Conservation (phyloP, 371 early-diverging fungal genomes). For the Mucor circinelloides region DNA sequence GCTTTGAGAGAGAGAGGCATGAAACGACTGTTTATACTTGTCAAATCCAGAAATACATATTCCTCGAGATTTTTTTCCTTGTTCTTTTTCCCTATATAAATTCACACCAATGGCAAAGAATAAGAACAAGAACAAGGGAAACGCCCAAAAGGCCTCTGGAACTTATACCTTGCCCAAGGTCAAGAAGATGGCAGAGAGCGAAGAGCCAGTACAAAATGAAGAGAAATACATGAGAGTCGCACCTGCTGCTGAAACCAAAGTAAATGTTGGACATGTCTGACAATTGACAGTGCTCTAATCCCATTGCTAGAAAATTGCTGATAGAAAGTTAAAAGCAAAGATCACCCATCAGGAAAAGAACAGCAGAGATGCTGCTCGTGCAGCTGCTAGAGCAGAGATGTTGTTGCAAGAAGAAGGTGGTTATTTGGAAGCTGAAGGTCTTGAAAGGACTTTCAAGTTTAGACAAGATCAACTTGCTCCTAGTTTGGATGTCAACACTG, state of each 20-base stretch:
- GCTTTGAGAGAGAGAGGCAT: neutral
- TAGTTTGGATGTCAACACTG: constrained; percentile 80
- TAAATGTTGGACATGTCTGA: constrained; percentile 9
- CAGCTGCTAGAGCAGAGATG: constrained; percentile 79
- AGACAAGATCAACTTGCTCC: constrained; percentile 78
- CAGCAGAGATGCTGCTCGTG: constrained; percentile 68
- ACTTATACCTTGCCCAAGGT: neutral
- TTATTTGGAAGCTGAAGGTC: constrained; percentile 84
- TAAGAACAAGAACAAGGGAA: neutral
- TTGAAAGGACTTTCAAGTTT: constrained; percentile 89
- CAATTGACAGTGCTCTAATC: neutral
- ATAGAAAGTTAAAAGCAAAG: constrained; percentile 66
- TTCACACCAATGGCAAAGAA: constrained; percentile 5
- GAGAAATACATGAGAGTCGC: constrained; percentile 35
- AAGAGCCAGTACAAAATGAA: constrained; percentile 32
- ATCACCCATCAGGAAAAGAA: constrained; percentile 64
- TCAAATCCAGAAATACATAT: neutral
- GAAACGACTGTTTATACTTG: neutral
- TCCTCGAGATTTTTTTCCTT: constrained; percentile 5
- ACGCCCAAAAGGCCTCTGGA: neutral
- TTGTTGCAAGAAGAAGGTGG: constrained; percentile 78
- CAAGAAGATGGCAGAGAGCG: constrained; percentile 4
- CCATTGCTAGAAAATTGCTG: constrained; percentile 58
- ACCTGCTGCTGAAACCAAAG: constrained; percentile 23
- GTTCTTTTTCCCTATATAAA: neutral